phyloP scores from a whole-genome alignment of 2,329 filamentous ascomycete genomes.

The Xylariaceae sp. region DNA sequence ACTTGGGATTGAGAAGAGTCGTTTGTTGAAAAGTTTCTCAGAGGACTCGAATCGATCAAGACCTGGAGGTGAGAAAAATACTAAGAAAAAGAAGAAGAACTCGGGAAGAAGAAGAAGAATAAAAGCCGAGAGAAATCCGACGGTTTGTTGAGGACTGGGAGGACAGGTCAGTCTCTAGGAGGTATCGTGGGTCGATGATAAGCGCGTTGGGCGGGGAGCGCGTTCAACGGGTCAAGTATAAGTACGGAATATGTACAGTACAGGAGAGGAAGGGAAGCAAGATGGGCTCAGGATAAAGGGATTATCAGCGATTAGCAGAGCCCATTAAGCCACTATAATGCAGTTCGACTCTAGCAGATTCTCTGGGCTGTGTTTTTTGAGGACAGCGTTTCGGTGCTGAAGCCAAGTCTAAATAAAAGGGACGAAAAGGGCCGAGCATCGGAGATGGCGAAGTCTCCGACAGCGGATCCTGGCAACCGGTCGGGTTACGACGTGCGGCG shows the following conservation, averaged over 20 bases:
- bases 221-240: not conserved
- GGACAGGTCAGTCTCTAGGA: not conserved
- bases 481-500: not conserved
- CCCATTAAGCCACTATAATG: not conserved
- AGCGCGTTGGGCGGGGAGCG: constrained; percentile 1
- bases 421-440: constrained; percentile 25
- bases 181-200: not conserved
- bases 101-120: not conserved
- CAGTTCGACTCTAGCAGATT: not conserved
- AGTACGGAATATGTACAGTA: too few relatives aligned
- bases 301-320: not conserved
- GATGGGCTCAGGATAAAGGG: constrained; percentile 1
- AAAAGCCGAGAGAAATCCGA: not conserved
- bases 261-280: not conserved
- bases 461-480: constrained; percentile 19
- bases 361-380: constrained; percentile 6
- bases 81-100: not conserved
- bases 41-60: not conserved
- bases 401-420: constrained; percentile 9
- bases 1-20: not conserved
- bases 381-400: not conserved
- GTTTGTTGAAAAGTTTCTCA: constrained; percentile 2
- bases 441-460: constrained; percentile 27
- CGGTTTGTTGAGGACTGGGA: not conserved
- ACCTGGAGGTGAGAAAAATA: not conserved